Evolutionary conservation across 208 protist genomes (phyloP).

Genomic region (Vickermania ingenoplastis): DNA sequence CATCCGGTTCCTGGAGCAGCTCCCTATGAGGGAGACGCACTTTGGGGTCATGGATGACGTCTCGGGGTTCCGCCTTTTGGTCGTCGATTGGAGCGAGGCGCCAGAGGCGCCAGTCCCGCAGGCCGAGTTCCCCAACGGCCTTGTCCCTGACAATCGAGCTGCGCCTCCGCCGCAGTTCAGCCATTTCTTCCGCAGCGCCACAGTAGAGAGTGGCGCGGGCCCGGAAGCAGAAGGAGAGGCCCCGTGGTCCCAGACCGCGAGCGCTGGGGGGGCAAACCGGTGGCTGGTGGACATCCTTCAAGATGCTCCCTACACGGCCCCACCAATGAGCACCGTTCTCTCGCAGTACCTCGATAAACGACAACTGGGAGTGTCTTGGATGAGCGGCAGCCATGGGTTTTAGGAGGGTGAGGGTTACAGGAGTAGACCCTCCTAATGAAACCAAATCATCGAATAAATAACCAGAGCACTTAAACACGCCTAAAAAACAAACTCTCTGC

Average conservation of each 20-base stretch:
- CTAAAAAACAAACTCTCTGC: no score
- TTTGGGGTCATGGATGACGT: slow-evolving; percentile 46
- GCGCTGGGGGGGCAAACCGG: slow-evolving; percentile 15
- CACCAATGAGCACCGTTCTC: slow-evolving; percentile 63
- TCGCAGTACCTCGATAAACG: slow-evolving; percentile 50
- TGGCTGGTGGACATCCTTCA: slow-evolving; percentile 60
- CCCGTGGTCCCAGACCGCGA: slow-evolving; percentile 7
- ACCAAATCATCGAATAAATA: no score
- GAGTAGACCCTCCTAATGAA: no score
- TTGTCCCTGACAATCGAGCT: neutral
- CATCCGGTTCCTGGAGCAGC: slow-evolving; percentile 26
- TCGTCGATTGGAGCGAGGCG: slow-evolving; percentile 12
- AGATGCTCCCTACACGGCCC: slow-evolving; percentile 64
- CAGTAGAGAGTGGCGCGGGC: neutral
- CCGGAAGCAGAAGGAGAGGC: slow-evolving; percentile 10
- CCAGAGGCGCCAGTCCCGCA: neutral
- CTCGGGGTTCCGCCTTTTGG: slow-evolving; percentile 45
- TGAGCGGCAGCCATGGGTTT: no score
- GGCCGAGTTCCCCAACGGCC: slow-evolving; percentile 5
- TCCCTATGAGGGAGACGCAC: slow-evolving; percentile 23
- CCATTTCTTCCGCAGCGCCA: neutral
- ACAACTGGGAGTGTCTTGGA: neutral
- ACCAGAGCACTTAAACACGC: no score
- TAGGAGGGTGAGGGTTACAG: no score
- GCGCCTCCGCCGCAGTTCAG: neutral